These are phyloP conservation scores for Glycine latifolia DNA, from an alignment of 306 rosid genomes.

Conservation along the genomic window DNA sequence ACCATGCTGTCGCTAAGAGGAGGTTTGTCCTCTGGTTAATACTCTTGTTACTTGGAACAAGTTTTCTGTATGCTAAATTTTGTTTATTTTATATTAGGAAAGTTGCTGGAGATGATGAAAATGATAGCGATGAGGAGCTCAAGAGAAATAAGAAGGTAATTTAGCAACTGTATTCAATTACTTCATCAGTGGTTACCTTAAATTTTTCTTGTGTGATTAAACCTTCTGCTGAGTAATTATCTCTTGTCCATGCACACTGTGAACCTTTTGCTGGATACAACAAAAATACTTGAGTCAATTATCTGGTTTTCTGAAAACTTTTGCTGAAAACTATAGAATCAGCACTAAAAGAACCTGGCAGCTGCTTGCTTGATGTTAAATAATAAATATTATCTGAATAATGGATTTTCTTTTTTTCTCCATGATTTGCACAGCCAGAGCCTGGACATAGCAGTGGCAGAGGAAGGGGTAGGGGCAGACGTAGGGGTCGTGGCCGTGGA, in stretches of 20 bases:
- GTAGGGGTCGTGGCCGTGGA: conserved; percentile 76
- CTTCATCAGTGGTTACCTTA: not conserved
- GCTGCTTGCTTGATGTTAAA: not conserved
- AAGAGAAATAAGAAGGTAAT: conserved; percentile 65
- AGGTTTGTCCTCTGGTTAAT: conserved; percentile 59
- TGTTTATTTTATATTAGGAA: conserved; percentile 61
- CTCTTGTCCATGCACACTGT: not conserved
- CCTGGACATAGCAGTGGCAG: conserved; percentile 54
- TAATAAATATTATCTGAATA: not conserved
- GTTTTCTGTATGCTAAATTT: conserved; percentile 37
- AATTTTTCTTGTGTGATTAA: conserved; percentile 2
- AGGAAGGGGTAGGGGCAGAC: conserved; percentile 79
- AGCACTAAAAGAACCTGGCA: not conserved
- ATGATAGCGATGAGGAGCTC: conserved; percentile 64
- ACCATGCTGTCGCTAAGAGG: conserved; percentile 61
- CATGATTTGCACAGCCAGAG: conserved; percentile 56
- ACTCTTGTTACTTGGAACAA: conserved; percentile 13
- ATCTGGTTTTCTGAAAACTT: no score
- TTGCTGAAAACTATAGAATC: no score
- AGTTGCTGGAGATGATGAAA: conserved; percentile 59
- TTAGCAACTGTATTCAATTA: conserved; percentile 7
- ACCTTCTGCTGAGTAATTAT: conserved; percentile 21
- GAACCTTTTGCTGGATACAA: not conserved
- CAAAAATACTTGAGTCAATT: no score
- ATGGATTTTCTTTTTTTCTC: not conserved